A percentile compares a stretch with the other conserved stretches of the same genome.
Conservation (phyloP, 345 rosid species). For the Gossypium thurberi region DNA sequence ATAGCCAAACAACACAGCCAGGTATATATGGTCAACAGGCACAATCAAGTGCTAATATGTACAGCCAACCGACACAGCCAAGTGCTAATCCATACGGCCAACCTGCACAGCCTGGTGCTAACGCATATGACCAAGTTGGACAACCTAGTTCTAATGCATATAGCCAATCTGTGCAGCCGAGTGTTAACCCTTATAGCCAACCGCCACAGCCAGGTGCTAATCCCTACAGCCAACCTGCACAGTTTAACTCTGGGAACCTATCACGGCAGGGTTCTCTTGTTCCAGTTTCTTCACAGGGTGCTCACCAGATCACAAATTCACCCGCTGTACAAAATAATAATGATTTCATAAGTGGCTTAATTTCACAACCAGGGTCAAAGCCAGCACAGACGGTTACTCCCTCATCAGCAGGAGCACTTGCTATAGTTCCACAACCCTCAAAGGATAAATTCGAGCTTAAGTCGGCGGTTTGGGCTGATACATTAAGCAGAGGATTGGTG, state of each 20-base stretch:
- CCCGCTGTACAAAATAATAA: constrained; percentile 39
- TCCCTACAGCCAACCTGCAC: constrained; percentile 34
- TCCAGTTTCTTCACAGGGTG: neutral
- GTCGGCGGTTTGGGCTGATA: constrained; percentile 92
- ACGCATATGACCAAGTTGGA: neutral
- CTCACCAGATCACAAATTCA: constrained; percentile 33
- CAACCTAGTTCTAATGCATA: neutral
- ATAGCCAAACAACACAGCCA: constrained; percentile 1
- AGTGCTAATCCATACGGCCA: constrained; percentile 30
- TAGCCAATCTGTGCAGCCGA: constrained; percentile 13
- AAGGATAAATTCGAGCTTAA: constrained; percentile 85
- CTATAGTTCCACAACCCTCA: constrained; percentile 62
- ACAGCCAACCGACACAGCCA: constrained; percentile 8
- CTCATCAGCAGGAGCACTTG: constrained; percentile 57
- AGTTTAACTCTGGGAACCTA: neutral
- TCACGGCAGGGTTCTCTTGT: neutral
- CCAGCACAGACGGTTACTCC: constrained; percentile 42
- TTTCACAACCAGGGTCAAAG: constrained; percentile 39
- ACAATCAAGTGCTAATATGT: constrained; percentile 1
- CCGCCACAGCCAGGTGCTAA: neutral
- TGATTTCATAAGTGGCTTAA: constrained; percentile 43
- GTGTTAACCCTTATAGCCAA: neutral
- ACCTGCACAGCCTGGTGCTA: constrained; percentile 21
- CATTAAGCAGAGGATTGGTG: constrained; percentile 87
- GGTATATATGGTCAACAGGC: neutral